phyloP scores from a whole-genome alignment of 2,329 filamentous ascomycete genomes.

The Fusarium stilboides region DNA sequence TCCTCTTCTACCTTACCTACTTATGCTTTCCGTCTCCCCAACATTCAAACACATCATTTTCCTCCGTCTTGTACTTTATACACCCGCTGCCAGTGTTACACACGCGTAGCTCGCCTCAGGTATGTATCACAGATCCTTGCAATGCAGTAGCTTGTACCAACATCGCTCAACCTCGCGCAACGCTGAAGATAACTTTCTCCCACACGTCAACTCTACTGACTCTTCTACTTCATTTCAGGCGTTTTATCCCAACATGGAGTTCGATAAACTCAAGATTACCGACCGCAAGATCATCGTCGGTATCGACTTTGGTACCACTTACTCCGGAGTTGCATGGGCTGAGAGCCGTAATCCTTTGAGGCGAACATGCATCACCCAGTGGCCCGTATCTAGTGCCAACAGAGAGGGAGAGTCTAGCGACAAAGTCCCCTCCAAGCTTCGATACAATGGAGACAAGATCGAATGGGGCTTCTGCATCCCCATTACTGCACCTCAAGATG shows the following conservation, averaged over 20 bases:
- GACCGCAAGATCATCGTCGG: slow-evolving; percentile 63
- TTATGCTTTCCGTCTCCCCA: background rate
- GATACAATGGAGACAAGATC: slow-evolving; percentile 55
- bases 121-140: background rate
- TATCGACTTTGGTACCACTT: slow-evolving; percentile 70
- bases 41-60: background rate
- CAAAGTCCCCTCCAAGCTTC: slow-evolving; percentile 64
- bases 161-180: slow-evolving; percentile 8
- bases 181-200: background rate
- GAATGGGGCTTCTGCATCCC: slow-evolving; percentile 66
- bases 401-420: slow-evolving; percentile 57
- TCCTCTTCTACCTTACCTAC: background rate
- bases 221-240: background rate
- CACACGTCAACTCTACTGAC: background rate
- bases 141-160: background rate
- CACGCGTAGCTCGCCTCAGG: background rate
- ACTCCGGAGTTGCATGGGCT: slow-evolving; percentile 66
- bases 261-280: slow-evolving; percentile 53
- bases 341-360: slow-evolving; percentile 58
- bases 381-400: slow-evolving; percentile 58
- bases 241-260: slow-evolving; percentile 52
- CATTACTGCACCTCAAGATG: slow-evolving; percentile 55
- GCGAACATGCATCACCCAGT: slow-evolving; percentile 57
- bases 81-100: background rate
- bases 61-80: background rate